A percentile compares a stretch with the other conserved stretches of the same genome.
These are phyloP conservation scores for Verticillium isaacii DNA, from an alignment of 2,329 filamentous ascomycete genomes.

Conservation along the genomic window DNA sequence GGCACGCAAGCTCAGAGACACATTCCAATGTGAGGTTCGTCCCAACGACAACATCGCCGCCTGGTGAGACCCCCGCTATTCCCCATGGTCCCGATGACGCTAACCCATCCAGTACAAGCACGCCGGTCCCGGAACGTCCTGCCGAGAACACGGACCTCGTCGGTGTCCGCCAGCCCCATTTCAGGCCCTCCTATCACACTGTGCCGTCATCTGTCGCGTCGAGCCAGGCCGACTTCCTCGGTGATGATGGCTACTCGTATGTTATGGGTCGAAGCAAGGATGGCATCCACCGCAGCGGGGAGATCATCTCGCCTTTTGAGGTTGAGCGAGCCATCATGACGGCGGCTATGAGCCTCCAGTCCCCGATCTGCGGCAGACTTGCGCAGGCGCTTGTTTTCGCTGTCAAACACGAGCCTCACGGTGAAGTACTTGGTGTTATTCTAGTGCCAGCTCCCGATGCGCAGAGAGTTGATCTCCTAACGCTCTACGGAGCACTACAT, in stretches of 20 bases:
- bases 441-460: constrained; percentile 40
- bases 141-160: background rate
- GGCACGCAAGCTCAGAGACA: constrained; percentile 42
- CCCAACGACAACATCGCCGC: constrained; percentile 58
- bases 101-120: background rate
- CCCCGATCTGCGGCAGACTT: constrained; percentile 40
- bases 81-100: background rate
- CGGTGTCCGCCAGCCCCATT: constrained; percentile 13
- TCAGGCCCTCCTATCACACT: constrained; percentile 39
- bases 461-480: constrained; percentile 42
- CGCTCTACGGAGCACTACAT: constrained; percentile 40
- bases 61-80: constrained; percentile 27
- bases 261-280: constrained; percentile 52
- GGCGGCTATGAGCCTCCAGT: constrained; percentile 33
- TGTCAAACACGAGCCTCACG: constrained; percentile 43
- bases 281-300: constrained; percentile 52
- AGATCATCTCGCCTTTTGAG: constrained; percentile 54
- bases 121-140: background rate
- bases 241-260: constrained; percentile 45
- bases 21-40: constrained; percentile 46
- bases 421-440: constrained; percentile 50
- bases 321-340: constrained; percentile 50
- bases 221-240: constrained; percentile 48
- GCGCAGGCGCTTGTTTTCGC: constrained; percentile 49
- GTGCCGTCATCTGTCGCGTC: constrained; percentile 51